Percentiles rank a stretch among this genome's conserved stretches.
Evolutionary conservation across 2,329 filamentous ascomycete genomes (phyloP).

Genomic region (Penicillium olsonii): DNA sequence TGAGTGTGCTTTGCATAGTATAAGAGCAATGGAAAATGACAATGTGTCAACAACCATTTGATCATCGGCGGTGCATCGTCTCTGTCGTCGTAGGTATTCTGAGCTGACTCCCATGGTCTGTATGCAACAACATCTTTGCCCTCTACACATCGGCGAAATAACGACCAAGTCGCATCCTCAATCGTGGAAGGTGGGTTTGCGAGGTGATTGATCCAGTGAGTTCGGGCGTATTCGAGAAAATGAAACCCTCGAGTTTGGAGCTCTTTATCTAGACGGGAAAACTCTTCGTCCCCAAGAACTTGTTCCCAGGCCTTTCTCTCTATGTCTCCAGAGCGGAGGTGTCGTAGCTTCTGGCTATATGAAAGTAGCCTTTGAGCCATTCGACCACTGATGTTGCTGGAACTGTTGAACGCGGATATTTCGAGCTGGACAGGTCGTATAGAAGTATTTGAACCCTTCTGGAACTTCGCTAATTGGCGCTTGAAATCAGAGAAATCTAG

Average conservation of each 20-base stretch:
- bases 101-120: background rate
- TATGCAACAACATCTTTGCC: background rate
- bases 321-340: background rate
- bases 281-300: background rate
- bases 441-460: background rate
- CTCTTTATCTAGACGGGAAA: background rate
- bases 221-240: background rate
- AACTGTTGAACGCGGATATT: background rate
- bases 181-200: background rate
- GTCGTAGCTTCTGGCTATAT: background rate
- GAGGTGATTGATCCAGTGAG: slow-evolving; percentile 1
- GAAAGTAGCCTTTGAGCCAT: background rate
- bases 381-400: background rate
- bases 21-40: background rate
- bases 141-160: slow-evolving; percentile 5
- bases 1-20: background rate
- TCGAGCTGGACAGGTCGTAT: background rate
- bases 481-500: slow-evolving; percentile 15
- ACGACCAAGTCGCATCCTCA: background rate
- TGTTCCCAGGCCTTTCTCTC: background rate
- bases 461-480: slow-evolving; percentile 4
- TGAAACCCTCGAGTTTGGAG: background rate
- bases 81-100: background rate
- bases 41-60: background rate
- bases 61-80: background rate